These are phyloP conservation scores for Xylariales sp. DNA, from an alignment of 2,329 filamentous ascomycete species.

Conservation along the genomic window DNA sequence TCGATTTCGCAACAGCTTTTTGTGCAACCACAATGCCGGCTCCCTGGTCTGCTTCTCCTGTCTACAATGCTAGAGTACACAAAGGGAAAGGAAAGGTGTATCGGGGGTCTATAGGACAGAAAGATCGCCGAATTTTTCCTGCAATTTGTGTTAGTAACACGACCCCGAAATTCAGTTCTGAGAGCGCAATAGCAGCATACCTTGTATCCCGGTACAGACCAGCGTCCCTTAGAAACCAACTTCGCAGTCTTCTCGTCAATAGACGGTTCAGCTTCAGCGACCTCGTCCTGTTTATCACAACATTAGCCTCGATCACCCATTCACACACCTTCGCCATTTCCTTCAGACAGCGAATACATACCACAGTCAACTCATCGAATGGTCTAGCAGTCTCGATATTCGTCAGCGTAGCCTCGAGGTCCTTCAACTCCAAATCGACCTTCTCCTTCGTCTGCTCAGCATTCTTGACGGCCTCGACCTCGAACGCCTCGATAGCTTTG, in stretches of 20 bases:
- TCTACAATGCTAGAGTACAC: conserved; percentile 70
- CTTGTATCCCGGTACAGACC: conserved; percentile 98
- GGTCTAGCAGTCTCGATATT: conserved; percentile 96
- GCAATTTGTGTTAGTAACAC: conserved; percentile 42
- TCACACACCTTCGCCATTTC: neutral
- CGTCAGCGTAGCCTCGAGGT: conserved; percentile 88
- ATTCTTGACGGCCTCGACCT: conserved; percentile 94
- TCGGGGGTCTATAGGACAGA: conserved; percentile 72
- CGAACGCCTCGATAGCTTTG: conserved; percentile 97
- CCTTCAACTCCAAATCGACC: conserved; percentile 91
- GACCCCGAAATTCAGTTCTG: too few relatives aligned
- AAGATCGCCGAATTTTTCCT: conserved; percentile 99
- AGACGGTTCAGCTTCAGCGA: conserved; percentile 87
- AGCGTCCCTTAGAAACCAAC: conserved; percentile 96
- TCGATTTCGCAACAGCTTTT: too few relatives aligned
- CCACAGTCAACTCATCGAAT: conserved; percentile 95
- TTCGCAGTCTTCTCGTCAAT: conserved; percentile 96
- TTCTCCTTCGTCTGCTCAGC: conserved; percentile 94
- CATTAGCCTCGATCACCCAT: conserved; percentile 17
- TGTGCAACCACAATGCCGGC: neutral
- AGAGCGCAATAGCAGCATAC: conserved; percentile 51
- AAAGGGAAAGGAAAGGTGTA: conserved; percentile 43
- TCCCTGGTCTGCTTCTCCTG: conserved; percentile 35
- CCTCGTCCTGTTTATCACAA: conserved; percentile 66
- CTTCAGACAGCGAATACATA: conserved; percentile 49